phyloP scores from a whole-genome alignment of 2,329 filamentous ascomycete species.

The Trichoderma simmonsii region DNA sequence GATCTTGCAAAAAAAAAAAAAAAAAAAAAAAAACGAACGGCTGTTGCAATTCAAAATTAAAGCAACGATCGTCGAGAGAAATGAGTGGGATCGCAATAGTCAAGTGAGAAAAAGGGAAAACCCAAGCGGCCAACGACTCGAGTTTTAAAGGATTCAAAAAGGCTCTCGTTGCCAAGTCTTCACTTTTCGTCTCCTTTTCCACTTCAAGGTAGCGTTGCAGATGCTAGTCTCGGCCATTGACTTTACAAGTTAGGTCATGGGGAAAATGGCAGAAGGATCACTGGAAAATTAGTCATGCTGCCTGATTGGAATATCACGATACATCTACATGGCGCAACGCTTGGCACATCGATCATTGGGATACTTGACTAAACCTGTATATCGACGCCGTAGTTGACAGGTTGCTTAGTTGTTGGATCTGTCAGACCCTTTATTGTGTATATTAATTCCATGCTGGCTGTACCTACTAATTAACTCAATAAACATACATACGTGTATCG shows the following conservation, averaged over 20 bases:
- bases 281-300: neutral
- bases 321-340: neutral
- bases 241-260: neutral
- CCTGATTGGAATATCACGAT: neutral
- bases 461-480: neutral
- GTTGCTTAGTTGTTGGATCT: neutral
- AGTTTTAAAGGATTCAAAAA: neutral
- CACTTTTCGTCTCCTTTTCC: neutral
- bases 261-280: neutral
- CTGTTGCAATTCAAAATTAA: neutral
- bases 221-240: constrained; percentile 14
- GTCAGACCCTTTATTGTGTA: neutral
- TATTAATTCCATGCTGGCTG: neutral
- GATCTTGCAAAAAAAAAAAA: neutral
- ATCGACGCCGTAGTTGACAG: neutral
- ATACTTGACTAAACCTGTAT: neutral
- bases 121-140: neutral
- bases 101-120: neutral
- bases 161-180: neutral
- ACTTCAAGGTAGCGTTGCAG: neutral
- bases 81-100: neutral
- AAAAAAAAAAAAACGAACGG: neutral
- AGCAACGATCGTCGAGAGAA: neutral
- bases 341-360: neutral
- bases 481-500: neutral